Percentiles rank a stretch among this genome's conserved stretches.
Conservation (phyloP, 805 yeast species). For the Kluyveromyces aestuarii region DNA sequence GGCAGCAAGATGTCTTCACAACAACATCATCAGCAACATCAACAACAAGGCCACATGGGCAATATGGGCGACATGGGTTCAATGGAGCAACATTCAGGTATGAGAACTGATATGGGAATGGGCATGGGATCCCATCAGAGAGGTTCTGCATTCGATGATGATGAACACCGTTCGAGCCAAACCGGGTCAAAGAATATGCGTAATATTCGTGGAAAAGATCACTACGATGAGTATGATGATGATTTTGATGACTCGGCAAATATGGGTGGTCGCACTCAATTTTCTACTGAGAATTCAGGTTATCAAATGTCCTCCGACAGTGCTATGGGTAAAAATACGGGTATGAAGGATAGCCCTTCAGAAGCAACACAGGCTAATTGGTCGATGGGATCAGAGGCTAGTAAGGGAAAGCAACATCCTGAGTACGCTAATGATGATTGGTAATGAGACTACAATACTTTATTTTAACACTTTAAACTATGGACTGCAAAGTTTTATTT, state of each 20-base stretch:
- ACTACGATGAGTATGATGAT: slow-evolving; percentile 6
- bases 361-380: background rate
- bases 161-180: slow-evolving; percentile 2
- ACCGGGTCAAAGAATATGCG: slow-evolving; percentile 1
- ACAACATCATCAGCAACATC: slow-evolving; percentile 2
- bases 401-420: background rate
- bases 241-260: slow-evolving; percentile 3
- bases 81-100: slow-evolving; percentile 4
- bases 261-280: background rate
- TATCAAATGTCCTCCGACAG: background rate
- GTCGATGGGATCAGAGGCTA: background rate
- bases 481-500: background rate
- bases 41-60: background rate
- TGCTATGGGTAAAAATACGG: background rate
- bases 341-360: background rate
- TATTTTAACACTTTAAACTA: too few relatives aligned
- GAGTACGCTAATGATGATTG: slow-evolving; percentile 1
- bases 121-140: background rate
- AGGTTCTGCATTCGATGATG: slow-evolving; percentile 5
- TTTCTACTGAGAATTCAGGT: background rate
- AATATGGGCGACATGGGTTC: slow-evolving; percentile 3
- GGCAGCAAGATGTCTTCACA: slow-evolving; percentile 5
- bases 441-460: background rate
- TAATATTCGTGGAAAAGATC: background rate
- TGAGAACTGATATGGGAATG: slow-evolving; percentile 5